Base-by-base conservation (phyloP, 2,329 filamentous ascomycete species). In the Calonectria crousiana region DNA sequence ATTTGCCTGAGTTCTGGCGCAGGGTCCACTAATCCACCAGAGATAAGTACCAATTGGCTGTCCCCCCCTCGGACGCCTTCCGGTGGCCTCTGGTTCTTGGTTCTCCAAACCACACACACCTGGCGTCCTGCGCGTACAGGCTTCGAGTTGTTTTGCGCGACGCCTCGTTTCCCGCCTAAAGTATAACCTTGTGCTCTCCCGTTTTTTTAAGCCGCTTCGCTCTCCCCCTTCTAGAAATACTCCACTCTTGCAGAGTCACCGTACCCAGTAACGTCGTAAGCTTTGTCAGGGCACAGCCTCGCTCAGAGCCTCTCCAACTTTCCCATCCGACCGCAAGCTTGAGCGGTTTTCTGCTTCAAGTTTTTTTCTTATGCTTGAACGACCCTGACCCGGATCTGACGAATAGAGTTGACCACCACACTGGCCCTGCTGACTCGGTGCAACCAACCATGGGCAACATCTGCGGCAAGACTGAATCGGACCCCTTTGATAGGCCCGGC, bases 371-470 rank as follows among this genome's bases (percentile, higher is more conserved):
- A 23, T 38, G 56, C 34, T 18, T 6, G 56, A 62, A 38, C 23
- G 14, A 41, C 49, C 65, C 34, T 30, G 23, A 47, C 30, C 41
- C 9, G 23, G 34, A 16, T 10, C 32, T 13, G 13, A 16, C 14
- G 2, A 56, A 38, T 41, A 41, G 56, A 18, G 32, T 38, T 38
- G 56, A n/a, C 36, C 56, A 38, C 6, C 9, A 38, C 10, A 30
- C 23, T 38, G 36, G 14, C 34, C 6, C 28, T 34, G 16, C 30
- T 34, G 23, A 41, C 36, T 13, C 36, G 20, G 56, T 23, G 56
- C 56, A 41, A 38, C 73, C 77, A 98, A 38, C 73, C 77, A 98
- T 98, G 96, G 96, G 96, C 74, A 96, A 95, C 84, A 90, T 95
- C 85, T 98, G 95, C 87, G 94, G 95, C 83, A 95, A 95, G 84